phyloP scores from a whole-genome alignment of 1,284 basidiomycete genomes.

The Trametes pubescens region DNA sequence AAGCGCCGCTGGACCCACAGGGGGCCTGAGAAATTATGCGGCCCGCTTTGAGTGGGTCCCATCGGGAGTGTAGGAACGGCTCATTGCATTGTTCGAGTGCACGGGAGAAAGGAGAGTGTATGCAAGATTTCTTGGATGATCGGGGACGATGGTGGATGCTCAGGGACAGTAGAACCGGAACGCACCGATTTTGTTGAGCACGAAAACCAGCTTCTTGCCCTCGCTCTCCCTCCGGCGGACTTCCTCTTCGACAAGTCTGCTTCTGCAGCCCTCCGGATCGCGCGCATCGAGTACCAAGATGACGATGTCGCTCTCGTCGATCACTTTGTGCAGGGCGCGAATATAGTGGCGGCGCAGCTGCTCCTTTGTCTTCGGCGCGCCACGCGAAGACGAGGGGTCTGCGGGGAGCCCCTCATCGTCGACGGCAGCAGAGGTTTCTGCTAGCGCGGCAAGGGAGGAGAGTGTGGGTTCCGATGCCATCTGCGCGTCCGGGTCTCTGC shows the following conservation, averaged over 20 bases:
- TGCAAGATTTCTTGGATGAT: no score
- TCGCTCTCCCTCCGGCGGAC: slow-evolving; percentile 84
- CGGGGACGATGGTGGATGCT: no score
- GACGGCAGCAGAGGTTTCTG: slow-evolving; percentile 43
- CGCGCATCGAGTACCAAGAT: slow-evolving; percentile 90
- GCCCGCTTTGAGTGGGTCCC: no score
- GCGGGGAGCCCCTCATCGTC: slow-evolving; percentile 35
- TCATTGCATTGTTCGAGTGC: no score
- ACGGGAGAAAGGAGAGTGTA: not conserved
- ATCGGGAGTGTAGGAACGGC: no score
- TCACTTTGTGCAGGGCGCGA: slow-evolving; percentile 87
- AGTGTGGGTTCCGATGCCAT: slow-evolving; percentile 81
- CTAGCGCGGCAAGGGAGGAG: slow-evolving; percentile 61
- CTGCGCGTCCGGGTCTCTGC: slow-evolving; percentile 59
- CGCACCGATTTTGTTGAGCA: slow-evolving; percentile 93
- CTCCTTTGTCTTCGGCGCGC: slow-evolving; percentile 63
- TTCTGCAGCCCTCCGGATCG: slow-evolving; percentile 91
- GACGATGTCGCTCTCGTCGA: slow-evolving; percentile 93
- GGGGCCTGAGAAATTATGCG: no score
- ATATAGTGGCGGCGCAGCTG: slow-evolving; percentile 75
- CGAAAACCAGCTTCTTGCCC: slow-evolving; percentile 89
- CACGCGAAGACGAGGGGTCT: slow-evolving; percentile 39
- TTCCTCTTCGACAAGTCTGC: slow-evolving; percentile 89
- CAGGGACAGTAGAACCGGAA: slow-evolving; percentile 17
- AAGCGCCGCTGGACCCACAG: no score